Evolutionary conservation across 345 rosid genomes (phyloP).

Genomic region (Rhodomyrtus tomentosa): DNA sequence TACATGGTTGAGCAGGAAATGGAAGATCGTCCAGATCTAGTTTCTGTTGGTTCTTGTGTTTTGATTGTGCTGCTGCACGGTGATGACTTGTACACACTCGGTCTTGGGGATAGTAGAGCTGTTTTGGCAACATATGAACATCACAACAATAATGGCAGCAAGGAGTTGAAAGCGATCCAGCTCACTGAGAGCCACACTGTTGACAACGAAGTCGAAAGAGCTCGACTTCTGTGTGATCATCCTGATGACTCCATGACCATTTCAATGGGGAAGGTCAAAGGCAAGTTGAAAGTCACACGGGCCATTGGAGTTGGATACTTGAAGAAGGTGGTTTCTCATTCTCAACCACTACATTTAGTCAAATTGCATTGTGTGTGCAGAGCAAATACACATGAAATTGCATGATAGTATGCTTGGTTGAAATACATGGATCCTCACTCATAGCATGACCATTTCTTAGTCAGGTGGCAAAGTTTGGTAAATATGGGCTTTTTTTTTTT

Average conservation of each 20-base stretch:
- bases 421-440: background rate
- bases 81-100: slow-evolving; percentile 59
- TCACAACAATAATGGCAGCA: slow-evolving; percentile 11
- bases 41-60: slow-evolving; percentile 92
- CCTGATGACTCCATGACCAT: slow-evolving; percentile 69
- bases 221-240: slow-evolving; percentile 54
- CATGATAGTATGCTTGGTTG: background rate
- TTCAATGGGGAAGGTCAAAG: slow-evolving; percentile 75
- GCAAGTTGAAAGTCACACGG: slow-evolving; percentile 90
- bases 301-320: slow-evolving; percentile 94
- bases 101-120: slow-evolving; percentile 92
- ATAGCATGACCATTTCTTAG: background rate
- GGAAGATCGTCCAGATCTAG: slow-evolving; percentile 96
- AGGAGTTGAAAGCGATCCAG: slow-evolving; percentile 63
- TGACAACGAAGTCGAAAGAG: slow-evolving; percentile 69
- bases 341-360: background rate
- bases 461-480: background rate
- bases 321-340: slow-evolving; percentile 46
- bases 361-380: background rate
- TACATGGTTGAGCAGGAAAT: slow-evolving; percentile 96
- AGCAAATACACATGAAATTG: background rate
- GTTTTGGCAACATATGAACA: slow-evolving; percentile 61
- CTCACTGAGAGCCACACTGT: slow-evolving; percentile 81
- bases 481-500: background rate
- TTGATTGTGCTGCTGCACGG: slow-evolving; percentile 75